A percentile compares a stretch with the other conserved stretches of the same genome.
These are phyloP conservation scores for Fusarium sp. DNA, from an alignment of 2,329 filamentous ascomycete species.

Conservation along the genomic window DNA sequence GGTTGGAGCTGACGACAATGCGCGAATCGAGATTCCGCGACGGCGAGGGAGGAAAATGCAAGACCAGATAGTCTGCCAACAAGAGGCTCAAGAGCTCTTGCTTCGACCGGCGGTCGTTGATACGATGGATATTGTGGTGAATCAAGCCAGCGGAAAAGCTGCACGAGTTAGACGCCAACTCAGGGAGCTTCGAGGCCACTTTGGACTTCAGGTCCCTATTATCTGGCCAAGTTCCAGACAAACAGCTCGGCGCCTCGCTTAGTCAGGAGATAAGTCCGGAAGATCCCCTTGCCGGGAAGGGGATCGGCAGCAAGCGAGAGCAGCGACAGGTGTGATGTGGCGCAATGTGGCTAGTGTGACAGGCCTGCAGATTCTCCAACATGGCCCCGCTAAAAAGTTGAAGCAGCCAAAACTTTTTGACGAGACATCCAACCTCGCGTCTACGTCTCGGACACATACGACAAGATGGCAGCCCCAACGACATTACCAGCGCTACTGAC, in stretches of 20 bases:
- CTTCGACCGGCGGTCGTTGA: neutral
- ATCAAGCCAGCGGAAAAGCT: slow-evolving; percentile 36
- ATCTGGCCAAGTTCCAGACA: slow-evolving; percentile 42
- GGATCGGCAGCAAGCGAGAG: slow-evolving; percentile 6
- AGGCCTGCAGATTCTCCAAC: slow-evolving; percentile 14
- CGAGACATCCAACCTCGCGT: slow-evolving; percentile 19
- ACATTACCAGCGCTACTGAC: slow-evolving; percentile 64
- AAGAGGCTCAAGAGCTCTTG: neutral
- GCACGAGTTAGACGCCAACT: slow-evolving; percentile 33
- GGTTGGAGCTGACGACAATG: slow-evolving; percentile 38
- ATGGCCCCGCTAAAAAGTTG: slow-evolving; percentile 49
- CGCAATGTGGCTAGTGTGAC: slow-evolving; percentile 13
- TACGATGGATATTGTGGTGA: slow-evolving; percentile 18
- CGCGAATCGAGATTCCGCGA: slow-evolving; percentile 28
- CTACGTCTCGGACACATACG: slow-evolving; percentile 37
- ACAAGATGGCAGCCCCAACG: slow-evolving; percentile 61
- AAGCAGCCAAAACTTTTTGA: slow-evolving; percentile 44
- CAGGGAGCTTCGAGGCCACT: slow-evolving; percentile 42
- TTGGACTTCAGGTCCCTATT: slow-evolving; percentile 20
- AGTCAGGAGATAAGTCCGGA: slow-evolving; percentile 39
- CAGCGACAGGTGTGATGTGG: slow-evolving; percentile 9
- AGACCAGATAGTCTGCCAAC: neutral
- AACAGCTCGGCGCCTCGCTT: slow-evolving; percentile 29
- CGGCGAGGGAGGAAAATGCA: neutral
- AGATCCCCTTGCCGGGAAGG: slow-evolving; percentile 24